A percentile compares a stretch with the other conserved stretches of the same genome.
phyloP scores from a whole-genome alignment of 2,329 filamentous ascomycete genomes.

The Fusarium sulawesiense region DNA sequence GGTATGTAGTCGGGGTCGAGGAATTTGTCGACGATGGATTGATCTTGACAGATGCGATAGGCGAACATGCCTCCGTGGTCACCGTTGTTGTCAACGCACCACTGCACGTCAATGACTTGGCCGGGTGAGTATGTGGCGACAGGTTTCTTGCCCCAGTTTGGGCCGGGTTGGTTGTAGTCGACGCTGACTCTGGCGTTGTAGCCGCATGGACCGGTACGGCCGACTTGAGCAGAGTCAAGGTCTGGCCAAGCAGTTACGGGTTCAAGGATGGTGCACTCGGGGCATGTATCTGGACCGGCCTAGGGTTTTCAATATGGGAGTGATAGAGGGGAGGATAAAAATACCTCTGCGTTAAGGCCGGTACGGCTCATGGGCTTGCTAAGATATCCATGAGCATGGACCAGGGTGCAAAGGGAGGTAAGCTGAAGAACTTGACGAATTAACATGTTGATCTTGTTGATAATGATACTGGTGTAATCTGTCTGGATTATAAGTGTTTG shows the following conservation, averaged over 20 bases:
- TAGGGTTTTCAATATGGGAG: conserved; percentile 31
- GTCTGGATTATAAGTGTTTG: background rate
- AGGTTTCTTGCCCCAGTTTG: conserved; percentile 56
- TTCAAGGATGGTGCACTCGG: conserved; percentile 66
- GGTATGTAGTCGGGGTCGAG: conserved; percentile 60
- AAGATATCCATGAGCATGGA: conserved; percentile 29
- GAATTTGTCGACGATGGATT: conserved; percentile 62
- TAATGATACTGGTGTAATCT: accelerated
- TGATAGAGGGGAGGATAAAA: accelerated
- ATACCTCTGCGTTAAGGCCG: conserved; percentile 31
- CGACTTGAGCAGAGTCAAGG: conserved; percentile 57
- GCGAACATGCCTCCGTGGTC: conserved; percentile 68
- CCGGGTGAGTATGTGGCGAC: conserved; percentile 60
- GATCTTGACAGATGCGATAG: conserved; percentile 65
- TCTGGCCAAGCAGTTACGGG: conserved; percentile 64
- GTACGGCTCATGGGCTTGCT: conserved; percentile 36
- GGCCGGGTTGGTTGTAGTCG: conserved; percentile 63
- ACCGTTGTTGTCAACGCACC: conserved; percentile 68
- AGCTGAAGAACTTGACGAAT: background rate
- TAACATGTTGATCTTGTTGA: background rate
- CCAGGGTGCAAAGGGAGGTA: background rate
- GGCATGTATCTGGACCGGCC: conserved; percentile 62
- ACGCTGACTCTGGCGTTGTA: conserved; percentile 65
- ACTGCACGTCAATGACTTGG: conserved; percentile 61
- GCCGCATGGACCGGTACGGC: conserved; percentile 62